phyloP scores from a whole-genome alignment of 129 eudicot genomes.

The Solidago caesia region DNA sequence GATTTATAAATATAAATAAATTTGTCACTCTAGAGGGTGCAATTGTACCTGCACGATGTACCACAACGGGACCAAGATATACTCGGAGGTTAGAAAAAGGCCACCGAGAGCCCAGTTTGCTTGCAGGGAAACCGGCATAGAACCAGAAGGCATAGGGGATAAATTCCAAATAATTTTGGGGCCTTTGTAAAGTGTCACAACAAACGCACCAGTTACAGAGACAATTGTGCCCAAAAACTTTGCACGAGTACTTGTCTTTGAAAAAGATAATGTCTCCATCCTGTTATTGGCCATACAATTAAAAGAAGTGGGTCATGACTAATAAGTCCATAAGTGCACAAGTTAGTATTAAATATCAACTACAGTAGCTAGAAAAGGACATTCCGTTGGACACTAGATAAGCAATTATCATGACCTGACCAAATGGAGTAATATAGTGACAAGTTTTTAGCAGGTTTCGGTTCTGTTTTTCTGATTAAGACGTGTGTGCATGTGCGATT shows the following conservation, averaged over 20 bases:
- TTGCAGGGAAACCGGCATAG: slow-evolving; percentile 17
- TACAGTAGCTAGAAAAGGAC: slow-evolving; percentile 7
- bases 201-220: slow-evolving; percentile 75
- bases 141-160: slow-evolving; percentile 23
- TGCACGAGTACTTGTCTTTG: slow-evolving; percentile 63
- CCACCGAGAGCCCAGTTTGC: slow-evolving; percentile 75
- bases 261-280: slow-evolving; percentile 72
- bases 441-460: not conserved
- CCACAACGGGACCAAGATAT: slow-evolving; percentile 77
- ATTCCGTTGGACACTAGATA: slow-evolving; percentile 14
- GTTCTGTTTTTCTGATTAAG: not conserved
- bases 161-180: slow-evolving; percentile 45
- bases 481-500: not conserved
- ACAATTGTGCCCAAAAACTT: slow-evolving; percentile 73
- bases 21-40: not conserved
- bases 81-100: slow-evolving; percentile 57
- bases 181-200: slow-evolving; percentile 78
- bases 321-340: not conserved
- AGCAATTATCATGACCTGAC: not conserved
- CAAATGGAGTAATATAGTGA: not conserved
- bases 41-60: slow-evolving; percentile 65
- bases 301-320: slow-evolving; percentile 22
- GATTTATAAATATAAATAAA: no score
- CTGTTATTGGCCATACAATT: slow-evolving; percentile 32
- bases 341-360: not conserved